Percentiles rank a stretch among this genome's conserved stretches.
These are phyloP conservation scores for Hymenoscyphus albidus DNA, from an alignment of 2,329 filamentous ascomycete species.

Conservation along the genomic window DNA sequence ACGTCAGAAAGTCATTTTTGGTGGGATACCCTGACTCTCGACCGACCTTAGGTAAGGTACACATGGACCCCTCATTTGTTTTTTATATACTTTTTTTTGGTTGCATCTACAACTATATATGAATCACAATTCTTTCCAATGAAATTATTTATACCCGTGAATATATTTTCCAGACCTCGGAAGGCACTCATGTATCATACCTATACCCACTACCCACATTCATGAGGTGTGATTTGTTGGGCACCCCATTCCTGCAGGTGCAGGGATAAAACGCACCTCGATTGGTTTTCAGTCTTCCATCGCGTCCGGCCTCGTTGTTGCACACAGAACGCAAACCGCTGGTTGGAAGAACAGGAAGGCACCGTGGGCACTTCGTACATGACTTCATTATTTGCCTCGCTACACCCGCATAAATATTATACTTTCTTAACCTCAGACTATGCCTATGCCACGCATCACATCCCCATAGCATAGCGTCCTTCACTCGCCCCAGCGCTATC, in stretches of 20 bases:
- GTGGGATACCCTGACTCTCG: background rate
- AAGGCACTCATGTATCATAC: too few relatives aligned
- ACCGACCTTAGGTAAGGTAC: background rate
- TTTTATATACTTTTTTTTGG: background rate
- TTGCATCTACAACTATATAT: too few relatives aligned
- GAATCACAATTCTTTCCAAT: background rate
- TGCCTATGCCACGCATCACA: slow-evolving; percentile 14
- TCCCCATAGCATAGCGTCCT: slow-evolving; percentile 13
- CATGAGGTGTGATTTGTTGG: background rate
- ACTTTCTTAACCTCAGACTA: background rate
- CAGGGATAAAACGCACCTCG: slow-evolving; percentile 8
- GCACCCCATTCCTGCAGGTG: slow-evolving; percentile 8
- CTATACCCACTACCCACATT: background rate
- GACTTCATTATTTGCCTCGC: slow-evolving; percentile 10
- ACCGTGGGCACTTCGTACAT: background rate
- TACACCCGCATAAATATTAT: slow-evolving; percentile 1
- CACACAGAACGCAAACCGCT: slow-evolving; percentile 1
- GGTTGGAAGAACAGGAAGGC: background rate
- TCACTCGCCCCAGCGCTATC: slow-evolving; percentile 9
- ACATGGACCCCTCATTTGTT: background rate
- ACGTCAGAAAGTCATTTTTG: background rate
- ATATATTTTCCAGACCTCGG: background rate
- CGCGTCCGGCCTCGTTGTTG: background rate
- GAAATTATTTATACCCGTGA: background rate
- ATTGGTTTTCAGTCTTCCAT: background rate